Base-by-base conservation (phyloP, 805 yeast species). In the Maudiozyma pseudohumilis region DNA sequence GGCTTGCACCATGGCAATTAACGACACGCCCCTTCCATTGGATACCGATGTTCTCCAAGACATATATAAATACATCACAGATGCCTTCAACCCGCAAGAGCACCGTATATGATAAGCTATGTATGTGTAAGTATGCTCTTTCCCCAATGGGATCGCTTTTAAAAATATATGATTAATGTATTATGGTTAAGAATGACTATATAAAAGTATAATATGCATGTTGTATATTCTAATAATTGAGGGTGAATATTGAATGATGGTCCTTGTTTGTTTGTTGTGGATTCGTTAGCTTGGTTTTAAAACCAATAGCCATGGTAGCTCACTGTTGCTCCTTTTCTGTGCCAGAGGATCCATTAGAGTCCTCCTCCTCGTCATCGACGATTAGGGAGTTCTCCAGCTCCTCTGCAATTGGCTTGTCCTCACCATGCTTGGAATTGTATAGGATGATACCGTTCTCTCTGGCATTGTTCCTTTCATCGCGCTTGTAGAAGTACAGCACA, bases 401-500 rank as follows among this genome's bases (percentile, higher is more conserved):
- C 20, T 32, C 35, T 32, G 17, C 26, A 8, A n/a, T 32, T 26
- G 41, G 41, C 16, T 32, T 35, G 7, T 32, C n/a, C 12, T 33
- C 40, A 15, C 54, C 50, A 25, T 42, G 40, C 13, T 39, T 30
- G 16, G 55, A 50, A 39, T 49, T 50, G 45, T 48, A 60, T 31
- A 59, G 32, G 7, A 56, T 38, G 30, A 66, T 66, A 22, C 70
- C 70, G 31, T 66, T 61, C 12, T 45, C 48, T 32, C 49, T 50
- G 2, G 70, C 66, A 32, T 54, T 47, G 19, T 45, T 50, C 38
- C 58, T 48, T 41, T 66, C 70, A 40, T 65, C 65, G 36, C 63
- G 52, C 40, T 64, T 66, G 46, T 65, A 66, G 35, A 63, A 55
- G 41, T 56, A 51, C 20, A 55, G 39, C 9, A 56, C 56, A 4